phyloP scores from a whole-genome alignment of 140 eudicot genomes.

The Flaveria floridana region DNA sequence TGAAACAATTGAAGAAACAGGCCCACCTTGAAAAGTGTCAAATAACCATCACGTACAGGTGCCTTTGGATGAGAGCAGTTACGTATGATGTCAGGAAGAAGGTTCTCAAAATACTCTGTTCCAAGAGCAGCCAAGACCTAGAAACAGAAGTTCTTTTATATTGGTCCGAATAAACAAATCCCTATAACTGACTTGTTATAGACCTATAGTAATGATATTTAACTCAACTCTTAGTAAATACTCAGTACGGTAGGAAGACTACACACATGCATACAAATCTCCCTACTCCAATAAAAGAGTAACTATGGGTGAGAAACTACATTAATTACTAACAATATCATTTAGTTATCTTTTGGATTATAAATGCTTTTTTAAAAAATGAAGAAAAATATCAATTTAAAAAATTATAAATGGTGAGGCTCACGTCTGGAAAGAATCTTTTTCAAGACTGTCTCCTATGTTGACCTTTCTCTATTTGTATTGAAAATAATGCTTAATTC shows the following conservation, averaged over 20 bases:
- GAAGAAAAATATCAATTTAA: no score
- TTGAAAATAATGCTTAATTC: no score
- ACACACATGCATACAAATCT: background rate
- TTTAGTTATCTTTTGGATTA: no score
- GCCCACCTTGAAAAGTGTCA: slow-evolving; percentile 81
- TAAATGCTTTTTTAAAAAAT: no score
- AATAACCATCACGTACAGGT: slow-evolving; percentile 93
- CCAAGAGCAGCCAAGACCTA: slow-evolving; percentile 99
- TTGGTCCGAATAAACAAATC: background rate
- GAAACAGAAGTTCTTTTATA: background rate
- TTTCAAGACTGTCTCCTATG: no score
- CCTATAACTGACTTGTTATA: background rate
- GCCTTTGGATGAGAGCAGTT: slow-evolving; percentile 95
- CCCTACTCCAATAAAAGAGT: no score
- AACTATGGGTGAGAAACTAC: no score
- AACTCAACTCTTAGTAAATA: background rate
- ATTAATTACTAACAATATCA: no score
- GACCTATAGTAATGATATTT: background rate
- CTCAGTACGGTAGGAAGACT: background rate
- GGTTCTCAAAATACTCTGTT: slow-evolving; percentile 68
- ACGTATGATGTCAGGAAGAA: slow-evolving; percentile 87
- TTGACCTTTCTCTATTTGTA: no score
- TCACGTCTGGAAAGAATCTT: no score
- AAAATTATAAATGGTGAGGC: no score
- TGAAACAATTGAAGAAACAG: background rate